These are phyloP conservation scores for Lepidium campestre DNA, from an alignment of 441 rosid genomes.

Conservation along the genomic window DNA sequence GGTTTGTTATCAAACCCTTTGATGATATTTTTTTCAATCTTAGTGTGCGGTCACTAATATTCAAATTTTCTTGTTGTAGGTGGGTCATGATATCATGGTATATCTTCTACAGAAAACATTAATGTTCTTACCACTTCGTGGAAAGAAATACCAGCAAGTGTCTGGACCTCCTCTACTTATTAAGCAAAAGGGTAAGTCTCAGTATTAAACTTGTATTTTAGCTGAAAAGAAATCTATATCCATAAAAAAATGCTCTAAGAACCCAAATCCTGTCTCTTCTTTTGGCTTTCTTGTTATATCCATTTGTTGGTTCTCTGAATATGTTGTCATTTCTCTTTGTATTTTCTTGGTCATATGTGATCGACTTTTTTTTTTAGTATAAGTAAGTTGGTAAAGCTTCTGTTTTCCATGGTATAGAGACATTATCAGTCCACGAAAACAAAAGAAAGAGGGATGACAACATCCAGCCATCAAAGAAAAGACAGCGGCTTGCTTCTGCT, in stretches of 20 bases:
- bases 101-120: slow-evolving; percentile 60
- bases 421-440: slow-evolving; percentile 27
- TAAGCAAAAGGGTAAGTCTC: slow-evolving; percentile 12
- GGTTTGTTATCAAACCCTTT: slow-evolving; percentile 37
- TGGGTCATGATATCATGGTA: slow-evolving; percentile 63
- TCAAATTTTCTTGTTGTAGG: slow-evolving; percentile 35
- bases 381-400: slow-evolving; percentile 5
- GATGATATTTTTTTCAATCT: slow-evolving; percentile 1
- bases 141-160: slow-evolving; percentile 60
- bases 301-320: not conserved
- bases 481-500: slow-evolving; percentile 21
- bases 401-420: slow-evolving; percentile 6
- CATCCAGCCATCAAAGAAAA: slow-evolving; percentile 23
- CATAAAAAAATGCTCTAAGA: not conserved
- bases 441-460: slow-evolving; percentile 34
- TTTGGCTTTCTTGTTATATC: not conserved
- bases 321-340: not conserved
- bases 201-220: not conserved
- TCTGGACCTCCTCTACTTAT: slow-evolving; percentile 55
- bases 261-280: not conserved
- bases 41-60: not conserved
- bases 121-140: slow-evolving; percentile 53
- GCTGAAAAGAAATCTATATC: not conserved
- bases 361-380: not conserved
- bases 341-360: not conserved